phyloP scores from a whole-genome alignment of 139 green algal species.

The Closterium sp. region DNA sequence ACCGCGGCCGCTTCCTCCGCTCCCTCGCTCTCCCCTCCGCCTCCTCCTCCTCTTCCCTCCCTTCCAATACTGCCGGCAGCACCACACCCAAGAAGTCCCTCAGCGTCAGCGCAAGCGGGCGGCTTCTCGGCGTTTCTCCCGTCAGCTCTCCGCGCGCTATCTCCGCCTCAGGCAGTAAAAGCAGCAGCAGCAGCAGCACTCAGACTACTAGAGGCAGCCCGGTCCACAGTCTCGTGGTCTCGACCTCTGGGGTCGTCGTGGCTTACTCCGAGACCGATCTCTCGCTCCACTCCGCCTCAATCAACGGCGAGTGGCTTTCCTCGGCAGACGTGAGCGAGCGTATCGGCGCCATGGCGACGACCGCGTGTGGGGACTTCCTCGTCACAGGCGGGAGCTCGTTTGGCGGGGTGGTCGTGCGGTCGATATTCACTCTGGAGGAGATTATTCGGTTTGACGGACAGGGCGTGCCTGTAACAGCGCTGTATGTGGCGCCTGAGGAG shows the following conservation, averaged over 20 bases:
- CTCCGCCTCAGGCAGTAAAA: neutral
- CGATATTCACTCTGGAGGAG: constrained; percentile 13
- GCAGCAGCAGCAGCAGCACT: neutral
- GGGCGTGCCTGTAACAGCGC: constrained; percentile 1
- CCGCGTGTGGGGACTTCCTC: constrained; percentile 22
- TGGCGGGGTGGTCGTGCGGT: constrained; percentile 21
- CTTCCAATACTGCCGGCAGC: neutral
- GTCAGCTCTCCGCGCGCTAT: neutral
- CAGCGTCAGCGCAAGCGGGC: neutral
- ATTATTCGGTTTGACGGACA: constrained; percentile 14
- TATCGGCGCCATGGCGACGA: constrained; percentile 6
- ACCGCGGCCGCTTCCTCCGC: constrained; percentile 53
- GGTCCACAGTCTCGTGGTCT: constrained; percentile 4
- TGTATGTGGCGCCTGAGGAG: constrained; percentile 33
- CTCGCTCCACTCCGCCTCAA: neutral
- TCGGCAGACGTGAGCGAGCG: constrained; percentile 2
- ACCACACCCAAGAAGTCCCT: neutral
- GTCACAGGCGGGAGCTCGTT: constrained; percentile 22
- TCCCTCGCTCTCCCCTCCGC: constrained; percentile 30
- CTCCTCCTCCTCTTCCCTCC: neutral
- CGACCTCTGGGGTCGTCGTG: constrained; percentile 7
- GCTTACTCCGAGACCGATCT: constrained; percentile 30
- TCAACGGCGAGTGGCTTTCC: constrained; percentile 23
- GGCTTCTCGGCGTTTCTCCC: neutral
- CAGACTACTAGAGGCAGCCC: neutral